These are phyloP conservation scores for Mucor plumbeus DNA, from an alignment of 371 early-diverging fungal species.

Conservation along the genomic window DNA sequence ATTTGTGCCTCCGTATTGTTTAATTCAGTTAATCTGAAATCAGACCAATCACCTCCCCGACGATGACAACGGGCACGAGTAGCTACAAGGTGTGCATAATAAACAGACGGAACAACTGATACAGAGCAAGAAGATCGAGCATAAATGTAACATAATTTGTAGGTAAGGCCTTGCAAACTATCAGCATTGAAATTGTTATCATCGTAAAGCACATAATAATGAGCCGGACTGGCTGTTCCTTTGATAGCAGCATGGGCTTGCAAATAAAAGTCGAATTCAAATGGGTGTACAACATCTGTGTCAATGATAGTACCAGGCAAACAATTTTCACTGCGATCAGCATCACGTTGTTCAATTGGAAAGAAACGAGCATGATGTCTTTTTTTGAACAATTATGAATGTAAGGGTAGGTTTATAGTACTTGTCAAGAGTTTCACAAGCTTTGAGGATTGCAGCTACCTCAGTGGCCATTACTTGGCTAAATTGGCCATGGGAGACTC, in stretches of 20 bases:
- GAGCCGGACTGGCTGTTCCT: conserved; percentile 91
- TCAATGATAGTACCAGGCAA: conserved; percentile 94
- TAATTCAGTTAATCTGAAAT: conserved; percentile 43
- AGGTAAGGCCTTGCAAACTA: conserved; percentile 80
- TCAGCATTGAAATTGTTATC: conserved; percentile 84
- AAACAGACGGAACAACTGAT: conserved; percentile 85
- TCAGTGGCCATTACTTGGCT: conserved; percentile 81
- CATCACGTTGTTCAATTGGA: conserved; percentile 65
- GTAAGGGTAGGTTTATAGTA: conserved; percentile 86
- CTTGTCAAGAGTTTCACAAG: conserved; percentile 75
- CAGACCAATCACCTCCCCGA: conserved; percentile 53
- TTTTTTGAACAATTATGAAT: conserved; percentile 95
- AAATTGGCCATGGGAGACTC: conserved; percentile 93
- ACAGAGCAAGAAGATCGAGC: conserved; percentile 85
- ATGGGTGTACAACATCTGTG: conserved; percentile 80
- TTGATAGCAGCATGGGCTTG: conserved; percentile 89
- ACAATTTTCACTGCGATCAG: conserved; percentile 49
- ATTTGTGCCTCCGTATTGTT: conserved; percentile 43
- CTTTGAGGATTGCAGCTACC: conserved; percentile 77
- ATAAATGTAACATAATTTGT: conserved; percentile 88
- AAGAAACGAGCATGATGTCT: conserved; percentile 96
- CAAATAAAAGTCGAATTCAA: conserved; percentile 89
- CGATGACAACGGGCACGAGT: conserved; percentile 82
- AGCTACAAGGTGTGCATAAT: conserved; percentile 94
- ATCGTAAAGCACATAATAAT: conserved; percentile 87